Evolutionary conservation across 805 yeast genomes (phyloP).

Genomic region (Wickerhamomyces xylosicus): DNA sequence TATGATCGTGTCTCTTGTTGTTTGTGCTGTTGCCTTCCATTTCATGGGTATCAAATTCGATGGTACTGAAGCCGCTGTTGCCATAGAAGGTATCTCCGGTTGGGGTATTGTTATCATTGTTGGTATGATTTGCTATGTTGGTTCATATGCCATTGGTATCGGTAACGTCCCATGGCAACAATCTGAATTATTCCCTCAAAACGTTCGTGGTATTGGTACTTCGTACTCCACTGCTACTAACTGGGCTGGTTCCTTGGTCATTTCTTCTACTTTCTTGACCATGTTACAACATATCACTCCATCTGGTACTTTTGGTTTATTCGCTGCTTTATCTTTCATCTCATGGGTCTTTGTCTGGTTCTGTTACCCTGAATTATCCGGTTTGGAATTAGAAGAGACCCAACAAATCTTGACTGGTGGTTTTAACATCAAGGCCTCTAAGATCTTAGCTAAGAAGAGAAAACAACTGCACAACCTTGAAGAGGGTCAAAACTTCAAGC

Average conservation of each 20-base stretch:
- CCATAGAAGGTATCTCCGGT: conserved; percentile 36
- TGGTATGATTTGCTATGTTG: conserved; percentile 80
- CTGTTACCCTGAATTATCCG: conserved; percentile 88
- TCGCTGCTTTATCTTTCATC: conserved; percentile 69
- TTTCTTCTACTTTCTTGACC: conserved; percentile 87
- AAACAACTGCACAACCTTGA: conserved; percentile 13
- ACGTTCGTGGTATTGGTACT: conserved; percentile 86
- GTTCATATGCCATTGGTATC: conserved; percentile 86
- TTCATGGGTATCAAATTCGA: conserved; percentile 55
- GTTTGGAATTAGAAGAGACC: conserved; percentile 85
- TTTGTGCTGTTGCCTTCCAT: conserved; percentile 90
- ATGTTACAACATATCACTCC: conserved; percentile 92
- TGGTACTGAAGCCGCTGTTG: conserved; percentile 31
- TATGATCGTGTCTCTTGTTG: conserved; percentile 64
- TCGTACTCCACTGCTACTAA: conserved; percentile 87
- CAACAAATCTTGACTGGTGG: conserved; percentile 75
- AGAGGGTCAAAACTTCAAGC: conserved; percentile 17
- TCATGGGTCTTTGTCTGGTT: conserved; percentile 69
- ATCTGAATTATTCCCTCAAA: conserved; percentile 88
- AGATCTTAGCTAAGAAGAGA: conserved; percentile 40
- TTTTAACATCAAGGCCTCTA: conserved; percentile 67
- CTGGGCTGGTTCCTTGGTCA: conserved; percentile 91
- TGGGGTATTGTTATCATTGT: conserved; percentile 88
- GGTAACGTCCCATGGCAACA: conserved; percentile 99
- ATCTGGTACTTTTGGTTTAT: conserved; percentile 86